Evolutionary conservation across 306 rosid genomes (phyloP).

Genomic region (Gastrolobium bilobum): DNA sequence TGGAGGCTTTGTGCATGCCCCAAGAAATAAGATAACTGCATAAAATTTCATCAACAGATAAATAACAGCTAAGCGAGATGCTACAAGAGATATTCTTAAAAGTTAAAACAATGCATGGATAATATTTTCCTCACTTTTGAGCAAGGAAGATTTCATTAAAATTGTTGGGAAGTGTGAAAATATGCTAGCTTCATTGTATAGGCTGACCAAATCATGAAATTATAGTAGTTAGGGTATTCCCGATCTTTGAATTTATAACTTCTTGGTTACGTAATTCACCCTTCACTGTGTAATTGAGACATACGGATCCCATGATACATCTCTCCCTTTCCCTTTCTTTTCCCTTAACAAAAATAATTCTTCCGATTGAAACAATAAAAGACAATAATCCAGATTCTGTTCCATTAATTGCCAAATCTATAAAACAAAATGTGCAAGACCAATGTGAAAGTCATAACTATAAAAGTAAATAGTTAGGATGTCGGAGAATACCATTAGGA

Average conservation of each 20-base stretch:
- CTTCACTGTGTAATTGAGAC: too few species aligned
- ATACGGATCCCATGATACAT: too few species aligned
- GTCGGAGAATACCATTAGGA: conserved; percentile 83
- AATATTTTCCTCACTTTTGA: conserved; percentile 16
- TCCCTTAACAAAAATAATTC: not conserved
- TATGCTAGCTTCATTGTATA: too few species aligned
- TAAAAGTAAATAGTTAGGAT: conserved; percentile 42
- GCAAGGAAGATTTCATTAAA: not conserved
- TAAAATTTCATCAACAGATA: conserved; percentile 46
- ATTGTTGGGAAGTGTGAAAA: too few species aligned
- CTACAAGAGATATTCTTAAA: conserved; percentile 31
- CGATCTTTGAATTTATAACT: too few species aligned
- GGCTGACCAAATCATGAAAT: too few species aligned
- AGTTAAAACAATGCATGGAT: conserved; percentile 15
- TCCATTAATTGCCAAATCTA: conserved; percentile 20
- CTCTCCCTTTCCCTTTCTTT: too few species aligned
- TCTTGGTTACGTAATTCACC: too few species aligned
- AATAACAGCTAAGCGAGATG: conserved; percentile 40
- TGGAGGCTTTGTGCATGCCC: conserved; percentile 99
- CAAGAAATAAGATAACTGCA: conserved; percentile 99
- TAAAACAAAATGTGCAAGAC: conserved; percentile 41
- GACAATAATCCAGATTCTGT: conserved; percentile 7
- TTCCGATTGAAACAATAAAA: conserved; percentile 2
- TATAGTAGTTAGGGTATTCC: too few species aligned
- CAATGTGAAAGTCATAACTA: conserved; percentile 39